Percentiles rank a stretch among this genome's conserved stretches.
Evolutionary conservation across 805 yeast genomes (phyloP).

Genomic region (Candida corydali): DNA sequence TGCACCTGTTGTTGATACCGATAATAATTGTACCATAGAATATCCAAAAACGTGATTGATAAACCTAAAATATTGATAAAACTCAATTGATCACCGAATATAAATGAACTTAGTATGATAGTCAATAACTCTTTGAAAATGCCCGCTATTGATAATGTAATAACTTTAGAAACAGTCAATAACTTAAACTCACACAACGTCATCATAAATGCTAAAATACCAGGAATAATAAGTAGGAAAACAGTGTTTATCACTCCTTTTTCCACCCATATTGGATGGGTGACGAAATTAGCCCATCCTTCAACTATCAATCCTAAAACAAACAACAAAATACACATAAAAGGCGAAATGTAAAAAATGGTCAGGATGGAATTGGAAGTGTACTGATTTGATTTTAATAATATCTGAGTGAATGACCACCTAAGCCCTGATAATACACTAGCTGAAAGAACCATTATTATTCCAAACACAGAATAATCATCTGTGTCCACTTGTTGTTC

Average conservation of each 20-base stretch:
- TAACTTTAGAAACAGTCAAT: conserved; percentile 73
- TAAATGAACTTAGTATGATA: conserved; percentile 59
- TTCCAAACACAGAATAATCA: conserved; percentile 47
- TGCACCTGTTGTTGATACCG: conserved; percentile 34
- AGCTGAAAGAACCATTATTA: conserved; percentile 69
- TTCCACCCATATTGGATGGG: conserved; percentile 60
- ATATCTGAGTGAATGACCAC: conserved; percentile 91
- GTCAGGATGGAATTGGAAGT: conserved; percentile 78
- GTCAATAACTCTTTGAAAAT: conserved; percentile 90
- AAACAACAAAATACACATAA: conserved; percentile 66
- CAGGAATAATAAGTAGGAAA: conserved; percentile 68
- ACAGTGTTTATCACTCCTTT: conserved; percentile 56
- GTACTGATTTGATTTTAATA: conserved; percentile 54
- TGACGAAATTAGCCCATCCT: conserved; percentile 52
- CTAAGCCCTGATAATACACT: conserved; percentile 83
- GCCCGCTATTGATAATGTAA: conserved; percentile 87
- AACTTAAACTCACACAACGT: conserved; percentile 84
- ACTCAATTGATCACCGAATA: conserved; percentile 73
- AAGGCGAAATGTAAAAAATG: conserved; percentile 78
- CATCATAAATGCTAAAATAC: conserved; percentile 83
- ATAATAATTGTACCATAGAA: conserved; percentile 76
- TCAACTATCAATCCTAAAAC: conserved; percentile 65
- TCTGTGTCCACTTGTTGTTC: conserved; percentile 16
- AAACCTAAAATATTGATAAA: conserved; percentile 71
- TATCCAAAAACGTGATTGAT: conserved; percentile 68